Conservation (phyloP, 345 rosid genomes). For the Murraya koenigii region DNA sequence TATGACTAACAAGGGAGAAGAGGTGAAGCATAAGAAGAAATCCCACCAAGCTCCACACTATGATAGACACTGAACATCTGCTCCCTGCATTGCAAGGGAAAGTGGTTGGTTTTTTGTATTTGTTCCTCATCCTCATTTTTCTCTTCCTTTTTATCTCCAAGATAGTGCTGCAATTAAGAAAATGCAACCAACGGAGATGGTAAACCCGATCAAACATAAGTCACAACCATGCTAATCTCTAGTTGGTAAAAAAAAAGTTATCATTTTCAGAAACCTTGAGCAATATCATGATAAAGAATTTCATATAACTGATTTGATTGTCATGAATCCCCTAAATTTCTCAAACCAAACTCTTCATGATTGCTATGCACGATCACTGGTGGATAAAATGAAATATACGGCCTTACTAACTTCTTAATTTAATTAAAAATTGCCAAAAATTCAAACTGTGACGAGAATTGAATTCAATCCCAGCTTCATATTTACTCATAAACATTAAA, state of each 20-base stretch:
- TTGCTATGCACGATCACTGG: not conserved
- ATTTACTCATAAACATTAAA: not conserved
- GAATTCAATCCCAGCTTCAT: not conserved
- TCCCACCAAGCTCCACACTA: constrained; percentile 74
- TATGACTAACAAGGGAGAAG: constrained; percentile 40
- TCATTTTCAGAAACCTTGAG: not conserved
- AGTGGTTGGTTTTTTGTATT: constrained; percentile 69
- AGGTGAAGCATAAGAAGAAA: constrained; percentile 62
- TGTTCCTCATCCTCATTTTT: constrained; percentile 75
- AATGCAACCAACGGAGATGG: constrained; percentile 47
- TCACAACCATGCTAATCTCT: constrained; percentile 23
- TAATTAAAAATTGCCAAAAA: not conserved
- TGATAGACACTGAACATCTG: constrained; percentile 54
- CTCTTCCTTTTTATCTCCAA: constrained; percentile 52
- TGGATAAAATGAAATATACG: not conserved
- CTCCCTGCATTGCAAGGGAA: constrained; percentile 73
- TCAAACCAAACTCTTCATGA: constrained; percentile 13
- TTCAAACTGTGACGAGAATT: not conserved
- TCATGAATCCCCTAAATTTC: constrained; percentile 4
- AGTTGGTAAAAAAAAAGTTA: not conserved
- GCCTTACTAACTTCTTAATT: not conserved
- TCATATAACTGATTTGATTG: not conserved
- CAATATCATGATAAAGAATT: not conserved
- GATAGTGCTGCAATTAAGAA: constrained; percentile 55
- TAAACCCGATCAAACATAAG: constrained; percentile 27